A percentile compares a stretch with the other conserved stretches of the same genome.
Conservation (phyloP, 2,329 filamentous ascomycete genomes). For the Clarireedia monteithiana region DNA sequence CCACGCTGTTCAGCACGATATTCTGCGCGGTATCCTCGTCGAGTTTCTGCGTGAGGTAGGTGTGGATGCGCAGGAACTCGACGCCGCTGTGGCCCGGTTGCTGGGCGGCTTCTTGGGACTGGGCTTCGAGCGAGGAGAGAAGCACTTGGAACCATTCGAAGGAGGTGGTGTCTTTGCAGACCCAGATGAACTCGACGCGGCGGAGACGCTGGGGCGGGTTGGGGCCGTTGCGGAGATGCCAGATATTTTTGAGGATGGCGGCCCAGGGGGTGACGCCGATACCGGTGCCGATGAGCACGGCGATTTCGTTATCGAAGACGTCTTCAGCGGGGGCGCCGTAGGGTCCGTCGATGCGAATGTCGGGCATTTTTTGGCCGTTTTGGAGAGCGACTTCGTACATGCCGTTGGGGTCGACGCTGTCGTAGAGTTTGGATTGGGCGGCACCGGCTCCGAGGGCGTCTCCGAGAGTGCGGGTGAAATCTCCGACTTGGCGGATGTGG, state of each 20-base stretch:
- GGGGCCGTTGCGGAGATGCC: conserved; percentile 84
- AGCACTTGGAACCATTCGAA: conserved; percentile 99
- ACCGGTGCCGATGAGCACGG: conserved; percentile 76
- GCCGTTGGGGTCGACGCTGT: conserved; percentile 82
- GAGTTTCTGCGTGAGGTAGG: conserved; percentile 89
- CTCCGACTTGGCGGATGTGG: conserved; percentile 92
- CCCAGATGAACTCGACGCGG: conserved; percentile 98
- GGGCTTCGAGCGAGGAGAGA: conserved; percentile 80
- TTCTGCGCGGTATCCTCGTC: conserved; percentile 92
- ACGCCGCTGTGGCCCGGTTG: conserved; percentile 58
- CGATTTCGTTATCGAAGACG: conserved; percentile 89
- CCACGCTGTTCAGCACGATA: conserved; percentile 93
- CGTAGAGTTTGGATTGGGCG: conserved; percentile 82
- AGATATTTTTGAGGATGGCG: conserved; percentile 91
- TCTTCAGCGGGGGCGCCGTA: conserved; percentile 97
- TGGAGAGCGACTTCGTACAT: conserved; percentile 97
- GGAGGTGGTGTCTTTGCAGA: conserved; percentile 88
- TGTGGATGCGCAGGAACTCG: conserved; percentile 96
- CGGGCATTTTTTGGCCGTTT: conserved; percentile 88
- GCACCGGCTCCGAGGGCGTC: conserved; percentile 88
- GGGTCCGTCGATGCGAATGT: conserved; percentile 83
- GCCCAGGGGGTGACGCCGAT: conserved; percentile 87
- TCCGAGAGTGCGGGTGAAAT: conserved; percentile 91
- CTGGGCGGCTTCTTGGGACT: conserved; percentile 64
- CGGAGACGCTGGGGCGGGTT: conserved; percentile 85